phyloP scores from a whole-genome alignment of 768 basidiomycete species.

The Podaxis sp. region DNA sequence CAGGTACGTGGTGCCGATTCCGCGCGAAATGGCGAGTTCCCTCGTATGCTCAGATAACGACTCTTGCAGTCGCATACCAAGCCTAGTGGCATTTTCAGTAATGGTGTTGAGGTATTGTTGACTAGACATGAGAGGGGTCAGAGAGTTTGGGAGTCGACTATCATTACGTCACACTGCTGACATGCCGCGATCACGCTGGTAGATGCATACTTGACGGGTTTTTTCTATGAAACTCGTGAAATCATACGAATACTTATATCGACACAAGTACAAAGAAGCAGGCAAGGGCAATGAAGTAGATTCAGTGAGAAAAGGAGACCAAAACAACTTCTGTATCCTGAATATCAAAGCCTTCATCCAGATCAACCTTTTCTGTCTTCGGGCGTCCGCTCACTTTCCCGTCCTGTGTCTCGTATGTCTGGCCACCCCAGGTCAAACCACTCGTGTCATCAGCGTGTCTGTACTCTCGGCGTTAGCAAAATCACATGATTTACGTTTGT shows the following conservation, averaged over 20 bases:
- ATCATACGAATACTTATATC: neutral
- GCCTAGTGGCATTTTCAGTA: constrained; percentile 80
- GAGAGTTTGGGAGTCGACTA: neutral
- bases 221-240: neutral
- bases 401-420: constrained; percentile 53
- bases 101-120: constrained; percentile 50
- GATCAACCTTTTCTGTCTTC: constrained; percentile 25
- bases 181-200: neutral
- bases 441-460: constrained; percentile 51
- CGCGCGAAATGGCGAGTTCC: constrained; percentile 62
- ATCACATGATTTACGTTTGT: neutral
- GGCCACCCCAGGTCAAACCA: constrained; percentile 58
- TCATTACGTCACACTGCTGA: constrained; percentile 13
- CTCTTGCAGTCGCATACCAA: constrained; percentile 83
- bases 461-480: neutral
- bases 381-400: constrained; percentile 39
- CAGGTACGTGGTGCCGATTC: constrained; percentile 56
- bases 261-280: neutral
- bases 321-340: constrained; percentile 49
- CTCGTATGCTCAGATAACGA: constrained; percentile 79
- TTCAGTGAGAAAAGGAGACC: constrained; percentile 29
- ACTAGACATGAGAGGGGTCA: constrained; percentile 33
- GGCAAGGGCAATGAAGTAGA: neutral
- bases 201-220: too few species aligned
- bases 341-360: constrained; percentile 43